Base-by-base conservation (phyloP, 495 filamentous ascomycete species). In the Aspergillus heteromorphus region DNA sequence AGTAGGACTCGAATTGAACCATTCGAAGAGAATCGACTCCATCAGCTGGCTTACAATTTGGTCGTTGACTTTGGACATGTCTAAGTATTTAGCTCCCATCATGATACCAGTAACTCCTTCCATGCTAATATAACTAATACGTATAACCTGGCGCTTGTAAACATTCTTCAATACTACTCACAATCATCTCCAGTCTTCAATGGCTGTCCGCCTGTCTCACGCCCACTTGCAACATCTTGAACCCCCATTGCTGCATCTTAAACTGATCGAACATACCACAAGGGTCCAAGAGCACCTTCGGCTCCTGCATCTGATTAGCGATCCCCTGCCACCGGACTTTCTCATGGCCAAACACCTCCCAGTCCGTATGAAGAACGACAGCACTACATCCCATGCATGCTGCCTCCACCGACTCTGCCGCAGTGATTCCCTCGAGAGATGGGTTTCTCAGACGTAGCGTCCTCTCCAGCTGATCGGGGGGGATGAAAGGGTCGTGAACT, bases 401-500 rank as follows among this genome's bases (percentile, higher is more conserved):
- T 2, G 42, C 41, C 16, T 59, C 57, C 31, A 55, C 21, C 4
- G 52, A 55, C 11, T 59, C 56, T 3, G 47, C 48, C 27, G 55
- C 43, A 2, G 30, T 19, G 1, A 59, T 29, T 25, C 40, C 34
- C 29, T 49, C 57, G 16, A 23, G 16, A 13, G 27, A 23, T 16
- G 48, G 29, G n/a, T 49, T 38, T 1, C 18, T 36, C 20, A 29
- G 16, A 2, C 48, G 30, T 6, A 62, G 30, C 16, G 45, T 49
- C 2, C 40, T 36, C 42, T 50, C 36, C 1, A 55, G 29, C 42
- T 43, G 49, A 4, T 40, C 29, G 2, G 20, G 36, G 3, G 38
- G 31, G 18, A 45, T 45, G 10, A 71, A 76, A 0, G 87, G 87
- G 52, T 90, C 87, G 61, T 83, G 89, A 47, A 91, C 78, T 6